Evolutionary conservation across 2,329 filamentous ascomycete genomes (phyloP), one percentile per base, ranked within the genome.

Genomic region (Trichoderma cornu-damae): DNA sequence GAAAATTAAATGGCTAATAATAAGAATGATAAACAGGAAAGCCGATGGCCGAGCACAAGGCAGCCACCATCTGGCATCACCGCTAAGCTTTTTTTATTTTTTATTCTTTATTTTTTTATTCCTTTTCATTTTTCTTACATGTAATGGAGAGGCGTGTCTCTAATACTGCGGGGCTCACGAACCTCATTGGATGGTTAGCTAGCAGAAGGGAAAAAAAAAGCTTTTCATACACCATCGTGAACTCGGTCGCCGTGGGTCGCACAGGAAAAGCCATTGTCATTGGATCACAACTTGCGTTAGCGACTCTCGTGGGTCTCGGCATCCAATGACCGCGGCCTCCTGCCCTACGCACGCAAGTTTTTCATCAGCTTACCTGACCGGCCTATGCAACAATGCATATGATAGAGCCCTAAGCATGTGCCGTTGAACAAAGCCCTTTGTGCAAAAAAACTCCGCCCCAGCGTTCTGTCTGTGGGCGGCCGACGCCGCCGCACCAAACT

Each of bases 151-250:
- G 56, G 56, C 42, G 56, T 58, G 56, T 58, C 18, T 38, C 43
- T 58, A n/a, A 58, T 48, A 53, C 34, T 58, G 56, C 56, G 56
- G 56, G 56, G 56, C 56, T 48, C 35, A 34, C 12, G 47, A n/a
- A 37, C 54, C 49, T 53, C 53, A 49, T 35, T 32, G 28, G n/a
- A 37, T 58, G n/a, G 56, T 51, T 58, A 53, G 49, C 42, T 42
- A 37, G 42, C 47, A 50, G n/a, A n/a, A n/a, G n/a, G n/a, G n/a
- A n/a, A n/a, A n/a, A n/a, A n/a, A 58, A 58, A 57, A 58, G 56
- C 56, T 58, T 58, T 58, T 58, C 56, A 28, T 51, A 58, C 56
- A 58, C 56, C 56, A 54, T 54, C 49, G 35, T 58, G 56, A 54
- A 48, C 49, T 58, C 37, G 32, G 42, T 44, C 43, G 43, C 40